Evolutionary conservation across 2,329 filamentous ascomycete species (phyloP).

Genomic region (Tolypocladium sp.): DNA sequence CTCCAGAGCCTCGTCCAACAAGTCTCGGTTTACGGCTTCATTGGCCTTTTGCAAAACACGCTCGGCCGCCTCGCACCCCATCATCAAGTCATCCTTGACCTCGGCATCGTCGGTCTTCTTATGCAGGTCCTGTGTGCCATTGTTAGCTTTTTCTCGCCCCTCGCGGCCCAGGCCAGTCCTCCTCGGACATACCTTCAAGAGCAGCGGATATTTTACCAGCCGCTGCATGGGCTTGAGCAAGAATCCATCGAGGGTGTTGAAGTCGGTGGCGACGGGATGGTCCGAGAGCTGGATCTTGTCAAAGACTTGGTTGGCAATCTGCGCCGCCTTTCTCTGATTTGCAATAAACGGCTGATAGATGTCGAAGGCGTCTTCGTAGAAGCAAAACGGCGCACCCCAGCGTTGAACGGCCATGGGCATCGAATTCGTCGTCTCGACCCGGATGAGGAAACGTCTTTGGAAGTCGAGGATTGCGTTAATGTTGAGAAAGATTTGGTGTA

Average conservation of each 20-base stretch:
- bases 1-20: constrained; percentile 72
- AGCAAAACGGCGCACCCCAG: constrained; percentile 88
- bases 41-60: constrained; percentile 79
- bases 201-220: constrained; percentile 84
- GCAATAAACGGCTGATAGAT: constrained; percentile 97
- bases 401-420: constrained; percentile 68
- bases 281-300: constrained; percentile 73
- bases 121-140: constrained; percentile 56
- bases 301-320: constrained; percentile 75
- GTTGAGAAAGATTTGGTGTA: constrained; percentile 95
- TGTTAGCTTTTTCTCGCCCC: background rate
- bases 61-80: constrained; percentile 74
- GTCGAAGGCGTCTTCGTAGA: constrained; percentile 77
- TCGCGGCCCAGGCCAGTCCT: constrained; percentile 6
- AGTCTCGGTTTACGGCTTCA: constrained; percentile 79
- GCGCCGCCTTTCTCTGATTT: constrained; percentile 85
- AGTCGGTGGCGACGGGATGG: constrained; percentile 74
- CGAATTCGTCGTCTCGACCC: constrained; percentile 90
- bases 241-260: constrained; percentile 83
- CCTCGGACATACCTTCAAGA: constrained; percentile 59
- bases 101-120: constrained; percentile 75
- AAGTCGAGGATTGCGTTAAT: constrained; percentile 92
- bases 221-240: constrained; percentile 94
- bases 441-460: constrained; percentile 87
- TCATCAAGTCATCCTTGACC: constrained; percentile 61